Evolutionary conservation across 2,329 filamentous ascomycete genomes (phyloP).

Genomic region (Penicillium olsonii): DNA sequence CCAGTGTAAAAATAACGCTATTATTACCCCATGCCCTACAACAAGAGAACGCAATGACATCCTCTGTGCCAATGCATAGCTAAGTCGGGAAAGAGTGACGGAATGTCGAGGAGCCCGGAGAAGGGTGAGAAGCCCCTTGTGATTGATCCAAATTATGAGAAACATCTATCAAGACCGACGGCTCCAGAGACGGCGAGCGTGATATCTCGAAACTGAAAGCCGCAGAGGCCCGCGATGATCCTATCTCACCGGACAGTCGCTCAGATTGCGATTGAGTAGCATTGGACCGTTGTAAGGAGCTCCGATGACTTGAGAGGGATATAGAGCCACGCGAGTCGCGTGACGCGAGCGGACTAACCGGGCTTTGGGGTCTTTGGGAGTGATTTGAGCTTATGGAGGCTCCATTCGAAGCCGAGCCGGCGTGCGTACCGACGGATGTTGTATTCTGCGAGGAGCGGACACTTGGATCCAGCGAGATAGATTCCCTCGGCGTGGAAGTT

Average conservation of each 20-base stretch:
- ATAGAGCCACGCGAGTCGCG: neutral
- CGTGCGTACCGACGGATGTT: conserved; percentile 5
- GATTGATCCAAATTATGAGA: neutral
- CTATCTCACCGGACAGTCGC: too few relatives aligned
- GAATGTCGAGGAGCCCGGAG: neutral
- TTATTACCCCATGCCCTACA: neutral
- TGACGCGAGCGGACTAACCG: neutral
- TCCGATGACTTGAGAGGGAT: neutral
- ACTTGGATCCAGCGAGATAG: neutral
- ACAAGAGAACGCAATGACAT: too few relatives aligned
- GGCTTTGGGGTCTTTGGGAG: conserved; percentile 1
- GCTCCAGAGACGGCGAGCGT: neutral
- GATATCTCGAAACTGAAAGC: neutral
- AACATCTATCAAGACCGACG: neutral
- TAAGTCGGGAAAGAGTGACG: neutral
- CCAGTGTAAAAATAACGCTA: neutral
- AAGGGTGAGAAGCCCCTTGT: neutral
- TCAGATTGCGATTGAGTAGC: too few relatives aligned
- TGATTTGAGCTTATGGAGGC: neutral
- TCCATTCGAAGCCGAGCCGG: neutral
- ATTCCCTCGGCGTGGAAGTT: conserved; percentile 1
- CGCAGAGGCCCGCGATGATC: too few relatives aligned
- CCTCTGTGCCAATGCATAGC: neutral
- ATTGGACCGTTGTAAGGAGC: too few relatives aligned
- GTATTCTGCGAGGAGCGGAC: conserved; percentile 15